A percentile compares a stretch with the other conserved stretches of the same genome.
These are phyloP conservation scores for Tylopilus cervinicoccineus DNA, from an alignment of 768 basidiomycete genomes.

Conservation along the genomic window DNA sequence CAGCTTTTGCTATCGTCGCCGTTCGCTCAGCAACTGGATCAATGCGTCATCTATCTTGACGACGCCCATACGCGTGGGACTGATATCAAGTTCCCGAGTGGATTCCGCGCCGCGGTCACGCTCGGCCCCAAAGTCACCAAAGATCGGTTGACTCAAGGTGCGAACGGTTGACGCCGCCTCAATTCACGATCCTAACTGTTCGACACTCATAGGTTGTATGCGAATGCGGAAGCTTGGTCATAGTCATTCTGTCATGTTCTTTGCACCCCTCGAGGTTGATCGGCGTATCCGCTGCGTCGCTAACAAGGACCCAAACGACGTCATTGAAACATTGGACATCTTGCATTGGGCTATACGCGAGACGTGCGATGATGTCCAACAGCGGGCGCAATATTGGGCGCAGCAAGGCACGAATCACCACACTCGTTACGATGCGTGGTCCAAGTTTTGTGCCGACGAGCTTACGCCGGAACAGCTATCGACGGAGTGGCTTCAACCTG, in stretches of 20 bases:
- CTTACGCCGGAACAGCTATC: conserved; percentile 1
- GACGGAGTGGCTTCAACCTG: conserved; percentile 37
- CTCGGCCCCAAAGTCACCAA: conserved; percentile 37
- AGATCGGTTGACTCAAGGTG: conserved; percentile 35
- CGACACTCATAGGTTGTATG: conserved; percentile 38
- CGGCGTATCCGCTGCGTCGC: conserved; percentile 29
- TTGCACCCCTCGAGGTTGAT: conserved; percentile 40
- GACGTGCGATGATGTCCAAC: conserved; percentile 41
- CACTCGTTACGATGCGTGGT: conserved; percentile 16
- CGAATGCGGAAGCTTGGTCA: conserved; percentile 44
- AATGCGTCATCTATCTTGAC: conserved; percentile 36
- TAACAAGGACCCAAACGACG: conserved; percentile 2
- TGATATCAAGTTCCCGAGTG: conserved; percentile 34
- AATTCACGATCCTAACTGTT: not conserved
- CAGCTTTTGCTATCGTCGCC: conserved; percentile 31
- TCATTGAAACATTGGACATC: conserved; percentile 29
- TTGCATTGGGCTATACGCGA: conserved; percentile 44
- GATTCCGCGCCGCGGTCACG: conserved; percentile 35
- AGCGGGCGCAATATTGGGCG: conserved; percentile 39
- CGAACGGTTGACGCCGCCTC: not conserved
- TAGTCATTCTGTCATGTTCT: conserved; percentile 44
- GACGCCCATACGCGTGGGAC: conserved; percentile 40
- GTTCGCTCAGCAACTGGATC: conserved; percentile 32
- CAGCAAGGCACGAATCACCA: conserved; percentile 31
- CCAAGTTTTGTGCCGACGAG: conserved; percentile 1